Percentiles rank a stretch among this genome's conserved stretches.
Conservation (phyloP, 768 basidiomycete genomes). For the Sutorius australiensis region DNA sequence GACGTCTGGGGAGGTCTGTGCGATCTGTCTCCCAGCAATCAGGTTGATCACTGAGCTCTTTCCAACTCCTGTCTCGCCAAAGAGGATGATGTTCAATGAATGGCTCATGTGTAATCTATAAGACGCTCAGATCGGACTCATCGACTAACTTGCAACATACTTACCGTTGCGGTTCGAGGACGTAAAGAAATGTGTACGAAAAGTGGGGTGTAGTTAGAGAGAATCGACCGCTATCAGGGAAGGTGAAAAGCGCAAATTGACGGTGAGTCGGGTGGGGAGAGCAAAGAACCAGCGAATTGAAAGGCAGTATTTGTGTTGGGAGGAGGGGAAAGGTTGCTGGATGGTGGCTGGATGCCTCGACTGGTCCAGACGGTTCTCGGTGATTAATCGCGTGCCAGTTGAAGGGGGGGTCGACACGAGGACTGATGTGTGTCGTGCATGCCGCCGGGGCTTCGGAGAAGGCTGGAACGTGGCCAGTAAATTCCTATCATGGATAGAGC, state of each 20-base stretch:
- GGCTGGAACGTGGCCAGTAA: constrained; percentile 13
- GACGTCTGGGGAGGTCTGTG: constrained; percentile 25
- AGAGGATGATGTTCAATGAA: constrained; percentile 38
- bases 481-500: constrained; percentile 6
- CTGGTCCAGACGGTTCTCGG: constrained; percentile 18
- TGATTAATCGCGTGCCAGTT: constrained; percentile 16
- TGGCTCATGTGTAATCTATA: constrained; percentile 17
- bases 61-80: constrained; percentile 42
- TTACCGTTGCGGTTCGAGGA: constrained; percentile 6
- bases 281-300: background rate
- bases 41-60: constrained; percentile 35
- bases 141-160: constrained; percentile 5
- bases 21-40: constrained; percentile 26
- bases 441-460: background rate
- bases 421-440: constrained; percentile 2
- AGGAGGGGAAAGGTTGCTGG: background rate
- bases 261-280: constrained; percentile 1
- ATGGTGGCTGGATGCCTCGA: constrained; percentile 9
- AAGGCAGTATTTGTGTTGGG: constrained; percentile 17
- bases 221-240: background rate
- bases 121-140: constrained; percentile 14
- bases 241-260: background rate
- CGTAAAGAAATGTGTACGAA: background rate
- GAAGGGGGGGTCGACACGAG: constrained; percentile 14
- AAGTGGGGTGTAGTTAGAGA: background rate